Percentiles rank a stretch among this genome's conserved stretches.
phyloP scores from a whole-genome alignment of 2,329 filamentous ascomycete genomes.

The Penicillium vulpinum region DNA sequence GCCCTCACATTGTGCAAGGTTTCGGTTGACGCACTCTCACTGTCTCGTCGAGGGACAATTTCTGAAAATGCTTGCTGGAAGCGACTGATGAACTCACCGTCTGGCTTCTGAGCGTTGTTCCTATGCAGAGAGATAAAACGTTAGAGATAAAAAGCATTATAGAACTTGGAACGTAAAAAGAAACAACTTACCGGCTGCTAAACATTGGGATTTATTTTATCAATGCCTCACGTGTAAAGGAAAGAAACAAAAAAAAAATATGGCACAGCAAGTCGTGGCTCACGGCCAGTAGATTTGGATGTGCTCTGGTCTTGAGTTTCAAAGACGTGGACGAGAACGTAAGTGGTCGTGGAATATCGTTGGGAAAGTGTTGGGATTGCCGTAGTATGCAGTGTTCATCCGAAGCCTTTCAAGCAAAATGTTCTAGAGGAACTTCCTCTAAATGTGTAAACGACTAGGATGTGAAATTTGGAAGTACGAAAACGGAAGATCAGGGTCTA shows the following conservation, averaged over 20 bases:
- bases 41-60: conserved; percentile 55
- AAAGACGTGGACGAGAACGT: neutral
- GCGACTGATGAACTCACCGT: conserved; percentile 76
- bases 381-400: neutral
- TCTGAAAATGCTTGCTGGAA: conserved; percentile 84
- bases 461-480: too few species aligned
- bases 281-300: neutral
- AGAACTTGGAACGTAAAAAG: neutral
- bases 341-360: too few species aligned
- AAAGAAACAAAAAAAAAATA: neutral
- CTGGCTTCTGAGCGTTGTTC: conserved; percentile 80
- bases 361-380: neutral
- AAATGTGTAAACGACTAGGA: neutral
- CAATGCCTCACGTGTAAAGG: neutral
- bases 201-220: conserved; percentile 41
- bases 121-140: conserved; percentile 43
- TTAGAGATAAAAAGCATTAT: neutral
- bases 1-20: conserved; percentile 12
- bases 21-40: conserved; percentile 31
- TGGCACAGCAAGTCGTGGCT: neutral
- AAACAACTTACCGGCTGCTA: conserved; percentile 49
- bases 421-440: neutral
- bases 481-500: conserved; percentile 12
- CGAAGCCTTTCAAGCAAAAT: neutral
- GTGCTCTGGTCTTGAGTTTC: neutral